phyloP scores from a whole-genome alignment of 257 asterid species.

The Petrea volubilis region DNA sequence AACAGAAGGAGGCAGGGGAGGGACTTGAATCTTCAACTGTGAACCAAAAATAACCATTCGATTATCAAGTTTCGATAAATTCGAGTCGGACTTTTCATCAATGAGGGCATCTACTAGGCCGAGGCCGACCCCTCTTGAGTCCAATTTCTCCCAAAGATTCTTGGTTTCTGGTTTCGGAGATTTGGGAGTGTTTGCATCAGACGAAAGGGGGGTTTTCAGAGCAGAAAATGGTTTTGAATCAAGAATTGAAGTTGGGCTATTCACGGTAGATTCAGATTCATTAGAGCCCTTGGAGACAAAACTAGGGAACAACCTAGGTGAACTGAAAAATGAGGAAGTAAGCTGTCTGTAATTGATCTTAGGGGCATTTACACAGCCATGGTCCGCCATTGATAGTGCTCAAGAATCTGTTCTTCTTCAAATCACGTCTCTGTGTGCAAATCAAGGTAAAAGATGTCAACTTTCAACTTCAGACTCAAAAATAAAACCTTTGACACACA shows the following conservation, averaged over 20 bases:
- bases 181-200: slow-evolving; percentile 40
- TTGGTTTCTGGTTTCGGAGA: slow-evolving; percentile 47
- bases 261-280: slow-evolving; percentile 56
- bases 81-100: slow-evolving; percentile 48
- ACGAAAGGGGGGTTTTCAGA: slow-evolving; percentile 50
- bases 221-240: slow-evolving; percentile 50
- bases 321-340: slow-evolving; percentile 56
- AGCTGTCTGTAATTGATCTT: slow-evolving; percentile 39
- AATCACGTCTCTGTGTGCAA: slow-evolving; percentile 20
- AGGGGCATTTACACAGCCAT: slow-evolving; percentile 41
- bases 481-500: not conserved
- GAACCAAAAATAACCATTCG: slow-evolving; percentile 77
- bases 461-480: slow-evolving; percentile 5
- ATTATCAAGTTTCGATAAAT: slow-evolving; percentile 33
- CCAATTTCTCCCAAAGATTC: slow-evolving; percentile 48
- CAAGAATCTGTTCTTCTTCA: slow-evolving; percentile 30
- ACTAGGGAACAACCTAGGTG: slow-evolving; percentile 63
- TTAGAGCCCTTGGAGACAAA: slow-evolving; percentile 40
- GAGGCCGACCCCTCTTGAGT: slow-evolving; percentile 49
- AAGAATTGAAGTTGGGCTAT: slow-evolving; percentile 81
- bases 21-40: slow-evolving; percentile 74
- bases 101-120: slow-evolving; percentile 66
- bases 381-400: slow-evolving; percentile 55
- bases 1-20: slow-evolving; percentile 43
- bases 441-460: slow-evolving; percentile 10